These are phyloP conservation scores for Phytophthora cactorum DNA, from an alignment of 352 stramenopile genomes.

Conservation along the genomic window DNA sequence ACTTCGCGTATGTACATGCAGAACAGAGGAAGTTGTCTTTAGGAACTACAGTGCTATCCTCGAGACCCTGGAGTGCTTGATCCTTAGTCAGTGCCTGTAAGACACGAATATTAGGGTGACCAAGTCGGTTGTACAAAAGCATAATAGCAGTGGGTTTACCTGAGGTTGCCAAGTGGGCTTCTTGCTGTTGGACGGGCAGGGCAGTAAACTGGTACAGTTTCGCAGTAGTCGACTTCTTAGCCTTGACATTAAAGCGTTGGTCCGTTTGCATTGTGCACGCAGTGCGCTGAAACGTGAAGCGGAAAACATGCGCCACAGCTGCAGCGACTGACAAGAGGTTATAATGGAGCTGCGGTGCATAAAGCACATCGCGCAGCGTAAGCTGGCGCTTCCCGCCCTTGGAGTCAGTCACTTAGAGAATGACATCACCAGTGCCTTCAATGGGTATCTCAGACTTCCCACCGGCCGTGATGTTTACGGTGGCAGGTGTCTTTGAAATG, in stretches of 20 bases:
- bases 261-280: background rate
- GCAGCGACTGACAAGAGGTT: background rate
- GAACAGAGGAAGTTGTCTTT: background rate
- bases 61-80: background rate
- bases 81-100: background rate
- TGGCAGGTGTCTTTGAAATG: background rate
- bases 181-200: background rate
- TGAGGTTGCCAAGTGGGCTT: background rate
- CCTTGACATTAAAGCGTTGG: background rate
- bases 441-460: background rate
- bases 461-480: background rate
- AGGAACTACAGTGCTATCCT: background rate
- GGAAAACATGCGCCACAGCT: background rate
- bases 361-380: background rate
- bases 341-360: background rate
- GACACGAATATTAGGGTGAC: conserved; percentile 12
- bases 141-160: background rate
- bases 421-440: background rate
- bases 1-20: conserved; percentile 5
- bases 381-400: background rate
- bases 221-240: background rate
- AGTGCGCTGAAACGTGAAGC: background rate
- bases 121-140: conserved; percentile 11
- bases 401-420: background rate
- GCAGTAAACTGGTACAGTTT: background rate